Evolutionary conservation across 257 asterid genomes (phyloP), one percentile per base, ranked within the genome.

Genomic region (Solanum pinnatisectum): DNA sequence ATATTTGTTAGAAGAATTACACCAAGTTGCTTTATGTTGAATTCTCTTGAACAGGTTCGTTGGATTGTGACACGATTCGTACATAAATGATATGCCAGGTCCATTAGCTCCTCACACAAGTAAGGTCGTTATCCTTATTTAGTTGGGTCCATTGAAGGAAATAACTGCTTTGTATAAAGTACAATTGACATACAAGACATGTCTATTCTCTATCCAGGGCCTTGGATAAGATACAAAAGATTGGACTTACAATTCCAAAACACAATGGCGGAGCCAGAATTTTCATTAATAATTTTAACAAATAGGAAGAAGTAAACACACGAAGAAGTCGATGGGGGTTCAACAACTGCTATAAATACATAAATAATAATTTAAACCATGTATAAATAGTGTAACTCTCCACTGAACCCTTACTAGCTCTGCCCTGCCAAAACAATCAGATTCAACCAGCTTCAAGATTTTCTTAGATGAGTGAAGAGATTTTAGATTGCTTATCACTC

Each of bases 61-160:
- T 95, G 95, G 96, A 88, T 94, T 76, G 93, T 94, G 46, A 83
- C 93, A 12, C 90, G 83, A 23, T 89, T 95, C 18, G 92, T 92
- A 77, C 90, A 90, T 27, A 92, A 90, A 88, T 90, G 89, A 91
- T 82, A 18, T 49, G 32, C 30, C 4, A 33, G 86, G 70, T 49
- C 30, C 86, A 18, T 49, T 65, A 82, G 70, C 59, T 30, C 44
- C 70, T 82, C 22, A 49, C 11, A 49, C 70, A 32, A 49, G 70
- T 49, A 82, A 82, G 86, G 42, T 30, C 25, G 2, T 30, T 11
- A 30, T 82, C 85, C 65, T 79, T 15, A 46, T 46, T 16, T 44
- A 49, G 11, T 46, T 82, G 70, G 85, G 15, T 16, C 85, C 40
- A 30, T 32, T 49, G 44, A 82, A 18, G 40, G 85, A 37, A 82